These are phyloP conservation scores for Chrysanthemum seticuspe DNA, from an alignment of 129 eudicot genomes.

Conservation along the genomic window DNA sequence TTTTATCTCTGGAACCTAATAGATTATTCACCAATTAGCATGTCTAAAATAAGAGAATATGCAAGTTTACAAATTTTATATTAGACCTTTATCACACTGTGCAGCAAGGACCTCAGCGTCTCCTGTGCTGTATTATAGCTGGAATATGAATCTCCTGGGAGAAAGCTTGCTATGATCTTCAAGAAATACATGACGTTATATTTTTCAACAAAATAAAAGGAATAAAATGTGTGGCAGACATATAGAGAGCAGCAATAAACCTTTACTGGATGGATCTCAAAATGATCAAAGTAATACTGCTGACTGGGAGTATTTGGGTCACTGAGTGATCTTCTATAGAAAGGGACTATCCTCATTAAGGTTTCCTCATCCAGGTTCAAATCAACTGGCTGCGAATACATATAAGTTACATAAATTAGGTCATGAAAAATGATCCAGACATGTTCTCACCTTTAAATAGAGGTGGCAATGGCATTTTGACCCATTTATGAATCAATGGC, in stretches of 20 bases:
- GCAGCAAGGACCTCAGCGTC: constrained; percentile 83
- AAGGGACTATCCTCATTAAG: constrained; percentile 85
- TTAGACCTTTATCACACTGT: constrained; percentile 90
- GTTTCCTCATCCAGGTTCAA: constrained; percentile 97
- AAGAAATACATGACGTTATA: constrained; percentile 27
- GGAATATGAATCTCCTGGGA: constrained; percentile 84
- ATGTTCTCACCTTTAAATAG: not conserved
- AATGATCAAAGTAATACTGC: constrained; percentile 95
- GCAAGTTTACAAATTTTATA: constrained; percentile 1
- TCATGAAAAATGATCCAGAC: constrained; percentile 2
- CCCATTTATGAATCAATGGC: too few species aligned
- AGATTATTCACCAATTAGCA: constrained; percentile 16
- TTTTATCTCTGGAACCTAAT: constrained; percentile 78
- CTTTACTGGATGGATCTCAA: constrained; percentile 97
- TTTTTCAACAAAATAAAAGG: not conserved
- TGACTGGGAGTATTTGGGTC: constrained; percentile 71
- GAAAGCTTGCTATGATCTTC: constrained; percentile 93
- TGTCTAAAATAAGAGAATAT: constrained; percentile 1
- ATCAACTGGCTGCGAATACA: constrained; percentile 79
- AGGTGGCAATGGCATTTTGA: too few species aligned
- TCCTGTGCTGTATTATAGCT: constrained; percentile 88
- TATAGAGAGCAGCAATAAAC: constrained; percentile 34
- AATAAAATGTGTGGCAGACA: not conserved
- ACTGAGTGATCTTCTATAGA: constrained; percentile 93
- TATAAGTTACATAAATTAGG: constrained; percentile 11